Evolutionary conservation across 2,329 filamentous ascomycete genomes (phyloP), one percentile per base, ranked within the genome.

Genomic region (Penicillium verrucosum): DNA sequence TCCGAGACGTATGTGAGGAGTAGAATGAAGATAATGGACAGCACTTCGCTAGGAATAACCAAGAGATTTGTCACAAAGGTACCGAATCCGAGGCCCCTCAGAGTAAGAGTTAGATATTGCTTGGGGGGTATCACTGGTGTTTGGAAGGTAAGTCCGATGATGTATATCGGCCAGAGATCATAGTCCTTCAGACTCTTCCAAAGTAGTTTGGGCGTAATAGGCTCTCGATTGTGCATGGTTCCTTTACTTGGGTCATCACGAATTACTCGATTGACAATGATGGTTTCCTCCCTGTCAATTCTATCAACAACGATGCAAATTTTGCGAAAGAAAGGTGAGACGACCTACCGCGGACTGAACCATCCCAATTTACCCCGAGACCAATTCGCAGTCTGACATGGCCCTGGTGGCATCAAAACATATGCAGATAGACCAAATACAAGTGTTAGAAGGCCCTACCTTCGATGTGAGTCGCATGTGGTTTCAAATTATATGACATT

Each of bases 251-350:
- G 79, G 53, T 82, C 79, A 38, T 82, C 80, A 4, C 79, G 73
- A 23, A 82, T 65, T 18, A 85, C 76, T 30, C 80, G 78, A 64
- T 88, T 89, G 32, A 87, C 80, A 79, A 89, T 84, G 60, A 89
- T 88, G 27, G 81, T 78, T 63, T 89, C 86, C 67, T 89, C 84
- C 0, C 67, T 68, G 41, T 16, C 11, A 7, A 32, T 32, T 4
- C 2, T 2, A 18, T 44, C 30, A 43, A 14, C 6, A 18, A 45
- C 6, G 5, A 45, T 45, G 7, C n/a, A 16, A 18, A 9, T 4
- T 46, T 49, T 7, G 16, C 9, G 30, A 9, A 8, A 3, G n/a
- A 29, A 21, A 23, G 7, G 3, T 1, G 9, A 37, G 6, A 11
- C 29, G 8, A 43, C 50, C 27, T 49, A 66, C 61, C 80, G 76